phyloP scores from a whole-genome alignment of 768 basidiomycete species.

The Phaffia tasmanica region DNA sequence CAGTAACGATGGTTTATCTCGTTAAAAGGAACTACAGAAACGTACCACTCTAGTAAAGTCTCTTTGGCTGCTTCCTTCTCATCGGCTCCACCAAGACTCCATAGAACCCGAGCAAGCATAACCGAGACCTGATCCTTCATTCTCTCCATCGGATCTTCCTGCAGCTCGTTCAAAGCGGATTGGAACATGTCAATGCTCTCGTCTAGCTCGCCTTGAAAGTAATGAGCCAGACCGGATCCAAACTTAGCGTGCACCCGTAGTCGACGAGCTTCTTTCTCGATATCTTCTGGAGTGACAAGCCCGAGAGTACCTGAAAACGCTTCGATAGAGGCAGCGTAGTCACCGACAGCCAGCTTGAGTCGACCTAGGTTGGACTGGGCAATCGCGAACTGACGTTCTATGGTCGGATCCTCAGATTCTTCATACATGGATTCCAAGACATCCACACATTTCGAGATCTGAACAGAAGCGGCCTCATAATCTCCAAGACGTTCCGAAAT shows the following conservation, averaged over 20 bases:
- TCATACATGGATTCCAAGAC: conserved; percentile 83
- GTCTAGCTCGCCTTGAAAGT: conserved; percentile 53
- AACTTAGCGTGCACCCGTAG: conserved; percentile 40
- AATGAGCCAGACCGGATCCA: conserved; percentile 60
- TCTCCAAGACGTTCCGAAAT: conserved; percentile 76
- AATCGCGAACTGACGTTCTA: conserved; percentile 68
- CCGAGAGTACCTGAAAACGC: conserved; percentile 63
- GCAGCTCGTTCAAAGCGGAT: conserved; percentile 48
- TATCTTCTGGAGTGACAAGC: conserved; percentile 49
- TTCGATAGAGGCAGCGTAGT: conserved; percentile 53
- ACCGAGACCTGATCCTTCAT: conserved; percentile 61
- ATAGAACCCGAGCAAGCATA: conserved; percentile 71
- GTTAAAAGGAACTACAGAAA: not conserved
- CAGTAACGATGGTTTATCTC: not conserved
- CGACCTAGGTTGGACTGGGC: conserved; percentile 75
- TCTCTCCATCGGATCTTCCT: conserved; percentile 28
- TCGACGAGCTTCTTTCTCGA: conserved; percentile 37
- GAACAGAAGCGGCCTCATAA: conserved; percentile 48
- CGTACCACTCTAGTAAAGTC: conserved; percentile 71
- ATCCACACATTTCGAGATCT: conserved; percentile 53
- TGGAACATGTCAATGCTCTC: conserved; percentile 59
- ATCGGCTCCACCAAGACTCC: conserved; percentile 68
- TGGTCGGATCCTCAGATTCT: conserved; percentile 61
- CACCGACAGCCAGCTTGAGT: conserved; percentile 51
- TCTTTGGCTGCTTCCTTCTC: conserved; percentile 64